Evolutionary conservation across 352 stramenopile species (phyloP).

Genomic region (Phytopythium mirpurense): DNA sequence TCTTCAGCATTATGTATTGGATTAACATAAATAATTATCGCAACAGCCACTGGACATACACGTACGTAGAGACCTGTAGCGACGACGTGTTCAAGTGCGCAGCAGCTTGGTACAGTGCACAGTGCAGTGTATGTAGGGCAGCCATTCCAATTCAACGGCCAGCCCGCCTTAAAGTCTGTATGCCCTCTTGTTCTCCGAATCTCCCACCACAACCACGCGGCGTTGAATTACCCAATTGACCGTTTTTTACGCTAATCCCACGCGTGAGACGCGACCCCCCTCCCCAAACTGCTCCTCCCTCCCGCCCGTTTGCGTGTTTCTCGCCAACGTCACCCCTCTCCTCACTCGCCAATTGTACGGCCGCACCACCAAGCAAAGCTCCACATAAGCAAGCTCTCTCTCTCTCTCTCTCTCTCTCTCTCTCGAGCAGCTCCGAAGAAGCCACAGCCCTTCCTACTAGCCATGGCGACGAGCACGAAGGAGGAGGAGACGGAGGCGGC

Average conservation of each 20-base stretch:
- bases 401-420: no score
- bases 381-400: no score
- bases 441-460: no score
- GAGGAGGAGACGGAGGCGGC: slow-evolving; percentile 17
- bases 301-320: slow-evolving; percentile 2
- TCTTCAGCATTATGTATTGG: no score
- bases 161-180: not conserved
- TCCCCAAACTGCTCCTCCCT: not conserved
- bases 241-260: not conserved
- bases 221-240: not conserved
- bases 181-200: not conserved
- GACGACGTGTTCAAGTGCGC: not conserved
- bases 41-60: no score
- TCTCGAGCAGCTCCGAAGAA: no score
- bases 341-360: slow-evolving; percentile 3
- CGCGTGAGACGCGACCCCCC: slow-evolving; percentile 3
- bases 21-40: not conserved
- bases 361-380: no score
- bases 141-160: no score
- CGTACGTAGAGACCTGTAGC: no score
- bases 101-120: not conserved
- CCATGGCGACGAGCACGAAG: no score
- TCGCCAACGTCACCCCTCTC: slow-evolving; percentile 5
- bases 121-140: no score
- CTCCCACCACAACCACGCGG: not conserved